phyloP scores from a whole-genome alignment of 2,329 filamentous ascomycete genomes.

The Alternaria ethzedia region DNA sequence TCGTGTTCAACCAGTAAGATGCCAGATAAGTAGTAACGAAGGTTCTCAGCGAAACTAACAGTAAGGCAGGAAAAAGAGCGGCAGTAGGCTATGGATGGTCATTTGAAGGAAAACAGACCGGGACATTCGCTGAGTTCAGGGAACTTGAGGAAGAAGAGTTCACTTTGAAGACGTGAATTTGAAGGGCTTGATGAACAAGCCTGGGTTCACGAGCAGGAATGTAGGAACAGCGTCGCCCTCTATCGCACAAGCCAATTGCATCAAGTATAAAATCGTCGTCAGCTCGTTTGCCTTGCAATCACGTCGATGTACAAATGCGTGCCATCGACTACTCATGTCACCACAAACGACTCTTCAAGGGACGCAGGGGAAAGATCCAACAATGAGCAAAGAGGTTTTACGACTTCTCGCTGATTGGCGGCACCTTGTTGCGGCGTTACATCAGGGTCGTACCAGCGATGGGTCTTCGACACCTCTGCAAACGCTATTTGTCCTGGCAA shows the following conservation, averaged over 20 bases:
- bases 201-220: neutral
- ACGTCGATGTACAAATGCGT: accelerated
- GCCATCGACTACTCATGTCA: accelerated
- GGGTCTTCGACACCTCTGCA: neutral
- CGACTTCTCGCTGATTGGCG: neutral
- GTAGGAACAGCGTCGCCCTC: too few relatives aligned
- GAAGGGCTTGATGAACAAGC: neutral
- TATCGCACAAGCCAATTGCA: too few relatives aligned
- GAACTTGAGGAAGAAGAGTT: neutral
- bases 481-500: neutral
- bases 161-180: neutral
- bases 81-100: accelerated
- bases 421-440: too few relatives aligned
- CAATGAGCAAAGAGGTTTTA: neutral
- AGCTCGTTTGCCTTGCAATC: neutral
- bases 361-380: neutral
- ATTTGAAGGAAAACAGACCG: accelerated
- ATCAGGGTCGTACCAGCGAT: neutral
- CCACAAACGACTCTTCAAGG: neutral
- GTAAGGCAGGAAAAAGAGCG: neutral
- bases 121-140: accelerated
- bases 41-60: neutral
- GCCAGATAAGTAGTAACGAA: accelerated
- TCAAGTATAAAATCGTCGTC: accelerated
- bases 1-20: neutral